Conservation (phyloP, 1,284 basidiomycete genomes). For the Leccinum variabile region DNA sequence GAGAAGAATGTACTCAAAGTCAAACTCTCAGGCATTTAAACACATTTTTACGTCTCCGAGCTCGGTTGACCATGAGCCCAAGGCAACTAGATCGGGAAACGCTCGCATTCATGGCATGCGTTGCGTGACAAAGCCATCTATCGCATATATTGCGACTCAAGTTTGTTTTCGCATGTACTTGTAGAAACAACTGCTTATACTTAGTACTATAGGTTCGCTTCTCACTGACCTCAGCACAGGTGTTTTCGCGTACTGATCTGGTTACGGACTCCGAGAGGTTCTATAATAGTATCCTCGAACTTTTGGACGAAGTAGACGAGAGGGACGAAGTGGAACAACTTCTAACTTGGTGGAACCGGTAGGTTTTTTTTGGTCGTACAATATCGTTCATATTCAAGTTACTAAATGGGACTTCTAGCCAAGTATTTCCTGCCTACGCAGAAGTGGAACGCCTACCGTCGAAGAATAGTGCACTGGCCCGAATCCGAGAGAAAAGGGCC, state of each 20-base stretch:
- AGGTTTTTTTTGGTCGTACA: too few relatives aligned
- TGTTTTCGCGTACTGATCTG: not conserved
- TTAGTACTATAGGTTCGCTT: not conserved
- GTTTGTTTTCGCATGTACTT: not conserved
- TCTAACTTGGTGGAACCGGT: too few relatives aligned
- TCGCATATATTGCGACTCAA: not conserved
- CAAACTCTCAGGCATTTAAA: not conserved
- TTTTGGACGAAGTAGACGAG: not conserved
- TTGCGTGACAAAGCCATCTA: not conserved
- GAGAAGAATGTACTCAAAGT: too few relatives aligned
- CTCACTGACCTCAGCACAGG: not conserved
- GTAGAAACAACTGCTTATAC: too few relatives aligned
- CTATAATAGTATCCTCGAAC: not conserved
- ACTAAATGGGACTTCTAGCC: too few relatives aligned
- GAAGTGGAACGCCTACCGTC: too few relatives aligned
- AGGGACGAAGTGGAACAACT: too few relatives aligned
- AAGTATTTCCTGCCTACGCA: too few relatives aligned
- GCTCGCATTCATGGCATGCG: not conserved
- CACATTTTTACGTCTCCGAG: not conserved
- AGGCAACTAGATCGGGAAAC: not conserved
- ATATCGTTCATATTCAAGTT: not conserved
- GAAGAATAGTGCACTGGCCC: too few relatives aligned
- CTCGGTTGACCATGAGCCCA: not conserved
- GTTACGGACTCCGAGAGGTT: not conserved
- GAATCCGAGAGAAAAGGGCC: too few relatives aligned